A percentile compares a stretch with the other conserved stretches of the same genome.
Evolutionary conservation across 352 stramenopile species (phyloP).

Genomic region (Pythium oligandrum): DNA sequence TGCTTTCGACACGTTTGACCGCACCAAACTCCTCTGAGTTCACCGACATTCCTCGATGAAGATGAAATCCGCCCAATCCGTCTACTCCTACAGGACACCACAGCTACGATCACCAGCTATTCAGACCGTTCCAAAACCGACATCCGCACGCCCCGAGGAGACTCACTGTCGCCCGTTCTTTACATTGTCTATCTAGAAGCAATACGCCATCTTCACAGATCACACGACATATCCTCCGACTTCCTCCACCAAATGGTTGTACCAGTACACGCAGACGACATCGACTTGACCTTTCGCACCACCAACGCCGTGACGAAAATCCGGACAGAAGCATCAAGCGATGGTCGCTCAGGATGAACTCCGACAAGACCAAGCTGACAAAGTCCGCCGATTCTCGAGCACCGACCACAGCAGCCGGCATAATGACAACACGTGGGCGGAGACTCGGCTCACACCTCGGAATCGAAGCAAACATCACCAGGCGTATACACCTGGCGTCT

Average conservation of each 20-base stretch:
- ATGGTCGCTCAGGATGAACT: conserved; percentile 9
- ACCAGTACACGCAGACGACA: conserved; percentile 9
- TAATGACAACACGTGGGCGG: too few relatives aligned
- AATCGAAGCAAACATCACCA: conserved; percentile 1
- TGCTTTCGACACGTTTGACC: conserved; percentile 11
- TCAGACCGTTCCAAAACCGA: conserved; percentile 5
- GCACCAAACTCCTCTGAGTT: conserved; percentile 5
- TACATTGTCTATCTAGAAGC: conserved; percentile 9
- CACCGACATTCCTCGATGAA: conserved; percentile 4
- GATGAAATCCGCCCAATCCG: conserved; percentile 10
- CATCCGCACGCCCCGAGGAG: conserved; percentile 8
- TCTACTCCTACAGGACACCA: conserved; percentile 5
- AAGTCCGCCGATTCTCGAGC: neutral
- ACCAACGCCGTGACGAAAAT: neutral
- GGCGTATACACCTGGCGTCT: neutral
- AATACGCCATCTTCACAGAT: too few relatives aligned
- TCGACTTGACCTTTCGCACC: conserved; percentile 3
- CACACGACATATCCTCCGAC: conserved; percentile 4
- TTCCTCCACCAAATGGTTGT: conserved; percentile 7
- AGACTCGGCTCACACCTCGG: conserved; percentile 3
- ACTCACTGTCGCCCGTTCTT: conserved; percentile 10
- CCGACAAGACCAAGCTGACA: conserved; percentile 5
- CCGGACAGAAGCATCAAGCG: neutral
- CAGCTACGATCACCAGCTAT: neutral
- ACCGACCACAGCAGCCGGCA: neutral